A percentile compares a stretch with the other conserved stretches of the same genome.
phyloP scores from a whole-genome alignment of 805 yeast species.

The Lipomyces yamanashiensis region DNA sequence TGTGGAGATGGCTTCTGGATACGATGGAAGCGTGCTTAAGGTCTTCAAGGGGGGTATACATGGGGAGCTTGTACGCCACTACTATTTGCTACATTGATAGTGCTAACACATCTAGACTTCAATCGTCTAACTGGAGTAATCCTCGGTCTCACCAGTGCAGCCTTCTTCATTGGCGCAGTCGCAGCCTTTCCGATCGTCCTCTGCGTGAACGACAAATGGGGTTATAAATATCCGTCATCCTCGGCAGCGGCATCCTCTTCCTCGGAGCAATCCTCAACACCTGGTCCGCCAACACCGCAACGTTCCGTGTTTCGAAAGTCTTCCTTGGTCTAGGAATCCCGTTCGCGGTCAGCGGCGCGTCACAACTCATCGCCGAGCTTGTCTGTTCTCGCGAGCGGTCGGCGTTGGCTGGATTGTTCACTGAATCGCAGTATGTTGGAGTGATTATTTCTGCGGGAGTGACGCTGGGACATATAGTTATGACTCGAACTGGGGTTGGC shows the following conservation, averaged over 20 bases:
- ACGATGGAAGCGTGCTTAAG: slow-evolving; percentile 59
- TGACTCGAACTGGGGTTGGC: slow-evolving; percentile 41
- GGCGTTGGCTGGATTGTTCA: slow-evolving; percentile 53
- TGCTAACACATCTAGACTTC: slow-evolving; percentile 39
- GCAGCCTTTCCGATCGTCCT: neutral
- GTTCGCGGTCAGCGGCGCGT: slow-evolving; percentile 13
- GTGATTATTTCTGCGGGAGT: slow-evolving; percentile 46
- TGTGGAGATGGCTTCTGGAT: slow-evolving; percentile 49
- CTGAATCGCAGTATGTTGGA: slow-evolving; percentile 58
- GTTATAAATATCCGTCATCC: slow-evolving; percentile 48
- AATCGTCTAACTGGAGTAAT: slow-evolving; percentile 47
- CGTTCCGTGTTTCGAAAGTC: slow-evolving; percentile 28
- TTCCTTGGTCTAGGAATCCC: slow-evolving; percentile 27
- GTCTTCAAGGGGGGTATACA: slow-evolving; percentile 52
- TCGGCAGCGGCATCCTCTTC: slow-evolving; percentile 21
- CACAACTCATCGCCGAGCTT: slow-evolving; percentile 22
- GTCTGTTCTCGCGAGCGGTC: slow-evolving; percentile 23
- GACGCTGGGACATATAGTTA: slow-evolving; percentile 32
- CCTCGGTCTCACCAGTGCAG: slow-evolving; percentile 48
- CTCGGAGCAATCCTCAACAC: slow-evolving; percentile 35
- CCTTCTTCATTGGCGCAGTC: slow-evolving; percentile 10
- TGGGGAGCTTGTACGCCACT: slow-evolving; percentile 46
- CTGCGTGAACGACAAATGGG: slow-evolving; percentile 46
- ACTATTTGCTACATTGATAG: neutral
- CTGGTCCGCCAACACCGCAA: slow-evolving; percentile 22